Percentiles rank a stretch among this genome's conserved stretches.
These are phyloP conservation scores for Leccinum ochraceum DNA, from an alignment of 768 basidiomycete genomes.

Conservation along the genomic window DNA sequence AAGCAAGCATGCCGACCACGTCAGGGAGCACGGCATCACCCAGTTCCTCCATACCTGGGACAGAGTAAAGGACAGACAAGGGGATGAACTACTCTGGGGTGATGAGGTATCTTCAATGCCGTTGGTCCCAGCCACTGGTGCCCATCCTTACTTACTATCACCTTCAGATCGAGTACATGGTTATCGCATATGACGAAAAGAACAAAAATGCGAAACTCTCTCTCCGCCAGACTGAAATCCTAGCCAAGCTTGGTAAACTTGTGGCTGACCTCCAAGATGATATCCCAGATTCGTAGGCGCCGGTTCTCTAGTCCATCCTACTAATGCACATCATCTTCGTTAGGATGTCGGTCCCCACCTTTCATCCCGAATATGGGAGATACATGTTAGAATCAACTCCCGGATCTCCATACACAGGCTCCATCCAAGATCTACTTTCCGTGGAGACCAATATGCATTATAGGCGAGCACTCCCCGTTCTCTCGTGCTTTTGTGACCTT, in stretches of 20 bases:
- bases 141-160: constrained; percentile 11
- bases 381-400: constrained; percentile 99
- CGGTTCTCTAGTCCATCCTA: background rate
- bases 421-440: constrained; percentile 78
- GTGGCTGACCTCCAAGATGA: constrained; percentile 61
- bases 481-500: constrained; percentile 6
- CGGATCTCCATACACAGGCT: constrained; percentile 91
- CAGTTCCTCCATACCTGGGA: constrained; percentile 96
- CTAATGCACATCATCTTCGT: constrained; percentile 2
- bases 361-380: constrained; percentile 97
- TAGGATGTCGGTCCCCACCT: constrained; percentile 80
- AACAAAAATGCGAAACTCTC: constrained; percentile 84
- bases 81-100: constrained; percentile 95
- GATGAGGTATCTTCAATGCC: constrained; percentile 72
- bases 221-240: constrained; percentile 93
- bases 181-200: constrained; percentile 79
- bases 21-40: constrained; percentile 88
- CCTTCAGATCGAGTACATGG: constrained; percentile 91
- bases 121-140: constrained; percentile 3
- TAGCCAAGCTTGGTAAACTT: constrained; percentile 71
- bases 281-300: constrained; percentile 55
- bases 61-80: constrained; percentile 83
- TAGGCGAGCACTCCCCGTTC: constrained; percentile 47
- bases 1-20: constrained; percentile 84
- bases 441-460: constrained; percentile 97